phyloP scores from a whole-genome alignment of 192 early-diverging fungal genomes.

The Funneliformis mosseae region DNA sequence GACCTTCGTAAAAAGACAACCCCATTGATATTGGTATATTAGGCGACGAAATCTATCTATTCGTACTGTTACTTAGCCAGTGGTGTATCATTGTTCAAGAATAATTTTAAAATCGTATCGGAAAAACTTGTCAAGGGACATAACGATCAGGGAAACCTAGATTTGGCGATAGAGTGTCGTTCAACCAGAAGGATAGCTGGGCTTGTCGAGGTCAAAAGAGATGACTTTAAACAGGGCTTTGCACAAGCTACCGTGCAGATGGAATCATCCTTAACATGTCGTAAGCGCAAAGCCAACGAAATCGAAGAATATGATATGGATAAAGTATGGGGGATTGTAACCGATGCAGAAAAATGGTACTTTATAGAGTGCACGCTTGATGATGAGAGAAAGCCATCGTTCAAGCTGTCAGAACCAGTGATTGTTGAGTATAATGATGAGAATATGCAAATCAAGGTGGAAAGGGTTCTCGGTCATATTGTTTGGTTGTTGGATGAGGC shows the following conservation, averaged over 20 bases:
- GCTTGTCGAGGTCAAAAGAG: not conserved
- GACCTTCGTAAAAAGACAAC: not conserved
- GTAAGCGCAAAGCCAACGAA: constrained; percentile 17
- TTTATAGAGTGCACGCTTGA: constrained; percentile 4
- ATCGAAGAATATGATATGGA: not conserved
- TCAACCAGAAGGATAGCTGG: not conserved
- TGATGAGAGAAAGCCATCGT: not conserved
- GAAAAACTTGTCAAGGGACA: not conserved
- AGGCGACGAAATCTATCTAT: not conserved
- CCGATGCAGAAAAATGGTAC: too few relatives aligned
- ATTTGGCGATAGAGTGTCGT: constrained; percentile 7
- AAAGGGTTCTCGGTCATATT: constrained; percentile 19
- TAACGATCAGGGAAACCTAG: not conserved
- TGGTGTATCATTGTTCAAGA: not conserved
- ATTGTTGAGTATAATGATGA: not conserved
- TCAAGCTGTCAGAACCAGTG: too few relatives aligned
- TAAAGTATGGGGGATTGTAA: not conserved
- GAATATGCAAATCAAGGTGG: not conserved
- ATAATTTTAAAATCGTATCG: not conserved
- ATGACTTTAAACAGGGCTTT: not conserved
- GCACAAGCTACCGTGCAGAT: constrained; percentile 1
- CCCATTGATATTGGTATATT: not conserved
- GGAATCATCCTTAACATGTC: constrained; percentile 20
- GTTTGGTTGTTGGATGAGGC: constrained; percentile 16
- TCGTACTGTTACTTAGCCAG: not conserved